Evolutionary conservation across 1,284 basidiomycete species (phyloP), one percentile per base, ranked within the genome.

Genomic region (Ustilago trichophora): DNA sequence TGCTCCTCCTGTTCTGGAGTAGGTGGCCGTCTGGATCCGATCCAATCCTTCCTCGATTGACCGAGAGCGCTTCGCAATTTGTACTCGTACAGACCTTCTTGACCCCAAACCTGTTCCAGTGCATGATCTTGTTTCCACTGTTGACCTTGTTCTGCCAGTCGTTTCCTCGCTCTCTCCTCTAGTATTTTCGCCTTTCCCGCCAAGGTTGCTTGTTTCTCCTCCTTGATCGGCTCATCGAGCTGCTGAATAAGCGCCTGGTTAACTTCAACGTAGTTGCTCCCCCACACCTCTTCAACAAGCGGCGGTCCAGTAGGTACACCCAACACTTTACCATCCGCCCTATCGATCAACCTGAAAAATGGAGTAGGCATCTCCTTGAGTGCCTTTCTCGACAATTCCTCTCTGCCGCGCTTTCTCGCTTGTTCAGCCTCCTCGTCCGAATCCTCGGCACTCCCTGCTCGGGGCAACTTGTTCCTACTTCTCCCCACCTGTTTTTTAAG

Each of bases 401-500:
- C 56, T 6, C 41, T 32, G 2, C 56, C 60, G 8, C 51, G 49
- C 45, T 43, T 55, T 4, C 22, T 29, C 0, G 42, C 52, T 13
- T 45, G 33, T 16, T 55, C 65, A 3, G 47, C 55, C 35, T 63
- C 65, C 22, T 58, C 58, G 21, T 63, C 65, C 21, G 53, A 53
- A 6, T 55, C 49, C 15, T 58, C 65, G 1, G 24, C 56, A 33
- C 47, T 52, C 6, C 55, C 67, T 9, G 67, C 56, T 0, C 52
- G 42, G 0, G 56, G 48, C 10, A 70, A 36, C 59, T 75, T 75
- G 57, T 69, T 73, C 11, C 73, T 47, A 36, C 66, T 62, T 15
- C 72, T 54, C 10, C 76, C 75, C 8, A 79, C 80, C 48, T 80
- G 79, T 77, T 93, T 93, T 80, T 92, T 92, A 26, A 94, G 87